These are phyloP conservation scores for Vitis hybrid DNA, from an alignment of 177 flowering plant genomes.

Conservation along the genomic window DNA sequence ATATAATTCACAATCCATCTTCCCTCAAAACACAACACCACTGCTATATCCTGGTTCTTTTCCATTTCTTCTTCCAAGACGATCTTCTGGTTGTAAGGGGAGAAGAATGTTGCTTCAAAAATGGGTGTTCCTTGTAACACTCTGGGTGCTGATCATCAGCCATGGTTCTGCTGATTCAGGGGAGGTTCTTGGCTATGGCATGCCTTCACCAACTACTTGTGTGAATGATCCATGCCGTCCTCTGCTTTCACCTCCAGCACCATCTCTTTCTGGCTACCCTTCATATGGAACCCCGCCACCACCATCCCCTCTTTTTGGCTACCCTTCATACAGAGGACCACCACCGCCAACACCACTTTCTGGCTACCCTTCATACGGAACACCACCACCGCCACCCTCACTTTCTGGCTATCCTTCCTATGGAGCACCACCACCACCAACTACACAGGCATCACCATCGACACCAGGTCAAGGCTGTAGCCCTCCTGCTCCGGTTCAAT, in stretches of 20 bases:
- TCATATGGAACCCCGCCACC: constrained; percentile 19
- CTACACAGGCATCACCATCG: constrained; percentile 3
- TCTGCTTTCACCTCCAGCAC: constrained; percentile 18
- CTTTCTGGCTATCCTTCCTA: constrained; percentile 12
- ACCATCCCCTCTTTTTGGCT: constrained; percentile 17
- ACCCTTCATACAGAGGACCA: constrained; percentile 15
- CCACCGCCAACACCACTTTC: constrained; percentile 18
- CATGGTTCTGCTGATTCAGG: constrained; percentile 7
- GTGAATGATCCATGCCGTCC: constrained; percentile 22
- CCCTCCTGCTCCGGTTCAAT: constrained; percentile 22
- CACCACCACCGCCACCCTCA: constrained; percentile 17
- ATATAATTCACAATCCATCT: not conserved
- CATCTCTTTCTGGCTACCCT: constrained; percentile 11
- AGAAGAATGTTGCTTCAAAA: constrained; percentile 14
- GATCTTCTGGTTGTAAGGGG: not conserved
- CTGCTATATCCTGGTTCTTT: not conserved
- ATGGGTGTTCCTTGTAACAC: constrained; percentile 10
- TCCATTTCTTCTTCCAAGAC: not conserved
- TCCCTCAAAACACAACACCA: not conserved
- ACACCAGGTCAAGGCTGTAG: constrained; percentile 18
- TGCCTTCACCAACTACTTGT: constrained; percentile 15
- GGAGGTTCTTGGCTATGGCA: not conserved
- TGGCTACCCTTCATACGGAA: constrained; percentile 13
- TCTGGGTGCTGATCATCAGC: constrained; percentile 16
- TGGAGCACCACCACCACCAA: constrained; percentile 20